Base-by-base conservation (phyloP, 371 early-diverging fungal species). In the Neoconidiobolus thromboides region DNA sequence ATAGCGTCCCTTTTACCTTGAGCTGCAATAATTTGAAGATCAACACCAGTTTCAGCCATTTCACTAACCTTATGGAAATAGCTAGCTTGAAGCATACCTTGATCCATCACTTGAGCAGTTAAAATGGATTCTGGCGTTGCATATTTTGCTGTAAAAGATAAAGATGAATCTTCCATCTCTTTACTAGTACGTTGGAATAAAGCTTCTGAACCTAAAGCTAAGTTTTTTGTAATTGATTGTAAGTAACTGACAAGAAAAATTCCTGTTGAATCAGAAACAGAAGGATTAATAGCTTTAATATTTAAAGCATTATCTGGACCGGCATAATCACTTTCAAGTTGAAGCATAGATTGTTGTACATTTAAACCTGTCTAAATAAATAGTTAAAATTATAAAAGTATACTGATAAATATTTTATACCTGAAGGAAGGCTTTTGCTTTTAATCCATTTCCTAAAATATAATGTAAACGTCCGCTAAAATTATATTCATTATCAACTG, bases 211-310 rank as follows among this genome's bases (percentile, higher is more conserved):
- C 98, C 98, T 54, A 95, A 64, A 52, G 90, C 81, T 53, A 95
- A 67, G 55, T 85, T 72, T 57, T 78, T 73, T 14, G 92, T 78
- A 60, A 97, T 75, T 46, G 96, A 91, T 75, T 97, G 96, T 58
- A 97, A 73, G 74, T 90, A 91, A 56, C 80, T 82, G 51, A 83
- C 79, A 64, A 86, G 75, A 68, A 78, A 91, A 60, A 93, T 82
- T 61, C 96, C 96, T 12, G 94, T 96, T 61, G 73, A 72, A 63
- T 92, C 94, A 53, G 87, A 71, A 12, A 85, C 85, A 62, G 89
- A 89, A 44, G 95, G 91, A 78, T 97, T 95, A 75, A 93, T 80
- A 54, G 88, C 87, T 79, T 94, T 96, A 67, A 87, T 61, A 72
- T 87, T 92, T 61, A 85, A 57, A 38, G 86, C 75, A 68, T 76